Evolutionary conservation across 768 basidiomycete species (phyloP).

Genomic region (Kondoa malvinella): DNA sequence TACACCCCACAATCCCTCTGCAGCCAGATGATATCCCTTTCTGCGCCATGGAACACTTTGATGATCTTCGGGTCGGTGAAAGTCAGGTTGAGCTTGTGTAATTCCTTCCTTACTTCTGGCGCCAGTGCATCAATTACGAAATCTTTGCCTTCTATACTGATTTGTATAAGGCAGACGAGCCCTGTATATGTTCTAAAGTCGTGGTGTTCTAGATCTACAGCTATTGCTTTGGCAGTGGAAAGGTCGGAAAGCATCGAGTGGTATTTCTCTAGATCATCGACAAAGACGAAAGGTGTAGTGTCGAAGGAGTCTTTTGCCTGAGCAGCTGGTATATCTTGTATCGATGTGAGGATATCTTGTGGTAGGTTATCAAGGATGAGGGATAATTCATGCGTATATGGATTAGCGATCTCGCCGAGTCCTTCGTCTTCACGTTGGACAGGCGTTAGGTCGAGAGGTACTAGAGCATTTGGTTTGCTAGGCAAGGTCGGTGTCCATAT

Average conservation of each 20-base stretch:
- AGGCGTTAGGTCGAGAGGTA: slow-evolving; percentile 52
- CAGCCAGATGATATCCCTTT: slow-evolving; percentile 86
- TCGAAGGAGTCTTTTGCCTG: slow-evolving; percentile 38
- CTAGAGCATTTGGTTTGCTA: slow-evolving; percentile 66
- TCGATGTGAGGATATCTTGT: slow-evolving; percentile 43
- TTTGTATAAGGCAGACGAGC: slow-evolving; percentile 82
- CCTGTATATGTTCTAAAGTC: slow-evolving; percentile 66
- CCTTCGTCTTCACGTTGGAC: slow-evolving; percentile 29
- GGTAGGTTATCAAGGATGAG: slow-evolving; percentile 48
- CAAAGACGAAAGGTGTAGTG: slow-evolving; percentile 51
- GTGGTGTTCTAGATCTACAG: slow-evolving; percentile 90
- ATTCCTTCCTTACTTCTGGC: slow-evolving; percentile 46
- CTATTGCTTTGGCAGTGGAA: slow-evolving; percentile 46
- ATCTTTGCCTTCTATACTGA: slow-evolving; percentile 54
- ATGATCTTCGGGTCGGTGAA: slow-evolving; percentile 69
- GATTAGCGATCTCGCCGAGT: slow-evolving; percentile 35
- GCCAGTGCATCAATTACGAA: slow-evolving; percentile 70
- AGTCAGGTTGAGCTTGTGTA: slow-evolving; percentile 59
- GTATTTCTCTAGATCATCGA: slow-evolving; percentile 45
- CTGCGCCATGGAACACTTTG: slow-evolving; percentile 89
- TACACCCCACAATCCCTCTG: slow-evolving; percentile 90
- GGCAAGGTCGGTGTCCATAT: slow-evolving; percentile 54
- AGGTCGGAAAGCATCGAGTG: slow-evolving; percentile 51
- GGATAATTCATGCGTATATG: slow-evolving; percentile 70
- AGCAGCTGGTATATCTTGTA: slow-evolving; percentile 35